phyloP scores from a whole-genome alignment of 768 basidiomycete genomes.

The Agaricus subrufescens region DNA sequence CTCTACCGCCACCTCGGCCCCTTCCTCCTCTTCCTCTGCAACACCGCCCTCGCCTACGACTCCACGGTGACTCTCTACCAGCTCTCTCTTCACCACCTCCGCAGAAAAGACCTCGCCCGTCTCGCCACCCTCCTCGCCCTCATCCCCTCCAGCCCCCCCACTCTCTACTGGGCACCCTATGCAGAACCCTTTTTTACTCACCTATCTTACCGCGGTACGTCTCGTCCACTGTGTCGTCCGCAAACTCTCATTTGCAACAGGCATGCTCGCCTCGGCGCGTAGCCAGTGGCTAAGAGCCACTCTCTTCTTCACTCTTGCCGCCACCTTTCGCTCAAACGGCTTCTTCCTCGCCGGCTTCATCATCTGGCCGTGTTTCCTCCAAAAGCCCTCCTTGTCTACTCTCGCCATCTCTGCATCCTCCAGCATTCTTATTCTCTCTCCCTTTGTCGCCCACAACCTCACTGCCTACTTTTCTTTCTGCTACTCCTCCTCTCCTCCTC shows the following conservation, averaged over 20 bases:
- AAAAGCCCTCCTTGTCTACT: conserved; percentile 10
- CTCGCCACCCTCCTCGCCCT: conserved; percentile 66
- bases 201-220: conserved; percentile 67
- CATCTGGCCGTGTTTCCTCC: conserved; percentile 61
- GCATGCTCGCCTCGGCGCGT: conserved; percentile 54
- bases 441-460: conserved; percentile 71
- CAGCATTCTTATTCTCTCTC: conserved; percentile 49
- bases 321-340: conserved; percentile 73
- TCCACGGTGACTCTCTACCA: conserved; percentile 54
- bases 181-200: conserved; percentile 85
- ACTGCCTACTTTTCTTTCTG: conserved; percentile 71
- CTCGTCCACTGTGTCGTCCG: neutral
- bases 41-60: conserved; percentile 35
- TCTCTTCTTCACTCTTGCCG: conserved; percentile 58
- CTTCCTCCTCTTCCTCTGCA: conserved; percentile 23
- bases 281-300: conserved; percentile 52
- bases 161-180: conserved; percentile 68
- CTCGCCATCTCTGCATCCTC: conserved; percentile 1
- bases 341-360: conserved; percentile 74
- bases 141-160: conserved; percentile 76
- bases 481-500: conserved; percentile 14
- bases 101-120: conserved; percentile 41
- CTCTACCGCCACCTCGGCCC: conserved; percentile 21
- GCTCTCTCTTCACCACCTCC: conserved; percentile 36
- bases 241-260: conserved; percentile 23